A percentile compares a stretch with the other conserved stretches of the same genome.
Evolutionary conservation across 306 rosid genomes (phyloP).

Genomic region (Bauhinia variegata): DNA sequence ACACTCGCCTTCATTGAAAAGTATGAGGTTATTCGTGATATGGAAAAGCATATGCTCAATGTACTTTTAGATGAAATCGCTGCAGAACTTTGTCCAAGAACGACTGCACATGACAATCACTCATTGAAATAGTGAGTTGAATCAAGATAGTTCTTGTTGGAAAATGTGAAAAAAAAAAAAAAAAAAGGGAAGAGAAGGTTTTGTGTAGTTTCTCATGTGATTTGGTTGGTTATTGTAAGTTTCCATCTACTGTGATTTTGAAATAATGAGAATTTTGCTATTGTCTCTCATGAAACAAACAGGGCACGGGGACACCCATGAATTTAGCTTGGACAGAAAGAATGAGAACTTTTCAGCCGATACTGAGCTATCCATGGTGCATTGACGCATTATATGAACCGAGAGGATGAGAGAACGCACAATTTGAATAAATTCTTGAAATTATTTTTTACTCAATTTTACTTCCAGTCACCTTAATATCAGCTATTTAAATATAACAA

Average conservation of each 20-base stretch:
- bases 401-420: too few species aligned
- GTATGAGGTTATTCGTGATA: conserved; percentile 69
- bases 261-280: conserved; percentile 1
- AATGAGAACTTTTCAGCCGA: background rate
- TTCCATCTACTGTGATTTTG: too few species aligned
- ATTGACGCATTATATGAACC: too few species aligned
- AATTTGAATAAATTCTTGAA: too few species aligned
- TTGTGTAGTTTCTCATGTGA: conserved; percentile 5
- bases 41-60: conserved; percentile 65
- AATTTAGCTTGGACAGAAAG: background rate
- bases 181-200: too few species aligned
- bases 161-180: background rate
- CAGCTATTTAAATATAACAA: too few species aligned
- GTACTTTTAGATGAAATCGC: conserved; percentile 74
- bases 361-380: too few species aligned
- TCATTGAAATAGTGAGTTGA: too few species aligned
- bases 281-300: background rate
- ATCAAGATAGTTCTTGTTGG: too few species aligned
- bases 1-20: conserved; percentile 60
- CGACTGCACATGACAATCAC: too few species aligned
- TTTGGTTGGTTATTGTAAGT: conserved; percentile 21
- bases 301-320: background rate
- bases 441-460: too few species aligned
- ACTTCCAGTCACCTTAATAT: too few species aligned
- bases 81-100: conserved; percentile 55